Base-by-base conservation (phyloP, 2,329 filamentous ascomycete genomes). In the Pseudogymnoascus sp. region DNA sequence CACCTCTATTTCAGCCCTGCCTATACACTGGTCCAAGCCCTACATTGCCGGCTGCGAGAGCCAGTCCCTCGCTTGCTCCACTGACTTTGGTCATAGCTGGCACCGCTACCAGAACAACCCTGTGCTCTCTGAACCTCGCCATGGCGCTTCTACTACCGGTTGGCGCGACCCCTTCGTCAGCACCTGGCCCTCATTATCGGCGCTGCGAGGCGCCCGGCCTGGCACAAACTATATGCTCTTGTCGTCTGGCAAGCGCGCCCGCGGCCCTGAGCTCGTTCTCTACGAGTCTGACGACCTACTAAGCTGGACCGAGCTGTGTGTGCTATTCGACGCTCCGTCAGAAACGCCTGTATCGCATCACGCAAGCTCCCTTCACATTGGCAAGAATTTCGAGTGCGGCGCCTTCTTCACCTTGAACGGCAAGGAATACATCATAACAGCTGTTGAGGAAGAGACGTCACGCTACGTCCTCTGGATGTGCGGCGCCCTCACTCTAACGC, bases 131-230 rank as follows among this genome's bases (percentile, higher is more conserved):
- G 60, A 36, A 9, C 63, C 65, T 1, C 66, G 63, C 15, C 64
- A 62, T 37, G 30, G 43, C 20, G 28, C 38, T 8, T 30, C 20
- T n/a, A 66, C 64, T 7, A 67, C 64, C 2, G 66, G 66, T 25
- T 67, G 65, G 66, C 57, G 66, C 59, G 65, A 67, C 47, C 66
- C 66, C 1, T 67, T 64, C 38, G 64, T 68, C 15, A 65, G 65
- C 14, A 47, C 20, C 47, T 68, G 64, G 66, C 36, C 60, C 9
- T 57, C 36, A 1, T 50, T 68, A 28, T 66, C 63, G 3, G 47
- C 30, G 22, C 43, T 67, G 6, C 61, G 64, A 2, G 38, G 18
- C 18, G 18, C 18, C 38, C 38, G 18, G 18, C 38, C 38, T 5
- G 62, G 62, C 6, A 66, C 62, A 2, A 61, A 67, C 6, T 68